Evolutionary conservation across 345 rosid species (phyloP).

Genomic region (Clausena lansium): DNA sequence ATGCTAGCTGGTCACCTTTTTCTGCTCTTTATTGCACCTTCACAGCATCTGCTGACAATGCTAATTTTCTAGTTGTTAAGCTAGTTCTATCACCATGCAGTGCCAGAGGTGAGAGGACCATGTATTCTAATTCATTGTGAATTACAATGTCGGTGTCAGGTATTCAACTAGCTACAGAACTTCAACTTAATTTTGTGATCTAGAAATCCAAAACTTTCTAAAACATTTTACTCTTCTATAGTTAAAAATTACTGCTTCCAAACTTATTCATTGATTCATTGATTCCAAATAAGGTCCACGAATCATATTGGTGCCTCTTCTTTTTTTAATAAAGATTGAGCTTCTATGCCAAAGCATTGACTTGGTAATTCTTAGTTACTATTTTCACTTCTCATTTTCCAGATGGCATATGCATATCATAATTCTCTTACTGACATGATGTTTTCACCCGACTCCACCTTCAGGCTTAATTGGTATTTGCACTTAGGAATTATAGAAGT

Average conservation of each 20-base stretch:
- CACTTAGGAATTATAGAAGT: neutral
- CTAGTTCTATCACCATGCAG: too few species aligned
- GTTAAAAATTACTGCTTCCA: neutral
- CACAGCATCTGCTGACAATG: too few species aligned
- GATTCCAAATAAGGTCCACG: neutral
- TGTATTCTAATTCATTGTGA: too few species aligned
- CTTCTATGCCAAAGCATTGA: neutral
- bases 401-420: neutral
- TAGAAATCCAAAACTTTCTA: neutral
- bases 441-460: neutral
- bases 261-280: neutral
- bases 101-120: too few species aligned
- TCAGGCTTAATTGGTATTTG: neutral
- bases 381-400: neutral
- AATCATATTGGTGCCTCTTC: neutral
- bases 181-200: neutral
- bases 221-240: neutral
- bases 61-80: too few species aligned
- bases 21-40: too few species aligned
- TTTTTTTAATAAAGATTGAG: neutral
- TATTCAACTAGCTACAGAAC: too few species aligned
- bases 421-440: neutral
- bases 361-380: neutral
- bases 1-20: too few species aligned
- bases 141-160: too few species aligned